Conservation (phyloP, 2,329 filamentous ascomycete genomes). For the Trichoderma semiorbis region DNA sequence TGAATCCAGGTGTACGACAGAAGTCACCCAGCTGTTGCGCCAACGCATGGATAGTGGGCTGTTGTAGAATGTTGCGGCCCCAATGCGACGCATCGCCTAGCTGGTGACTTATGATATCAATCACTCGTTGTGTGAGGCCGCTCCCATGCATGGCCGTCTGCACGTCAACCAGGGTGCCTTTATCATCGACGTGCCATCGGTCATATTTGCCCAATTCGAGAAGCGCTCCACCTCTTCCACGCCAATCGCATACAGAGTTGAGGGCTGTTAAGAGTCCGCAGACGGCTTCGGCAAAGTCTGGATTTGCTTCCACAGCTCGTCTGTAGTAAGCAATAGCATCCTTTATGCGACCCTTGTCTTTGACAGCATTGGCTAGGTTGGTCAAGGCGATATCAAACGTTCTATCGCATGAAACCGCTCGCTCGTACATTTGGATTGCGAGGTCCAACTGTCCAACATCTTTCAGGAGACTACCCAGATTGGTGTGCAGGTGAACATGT, state of each 20-base stretch:
- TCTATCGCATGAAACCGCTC: constrained; percentile 86
- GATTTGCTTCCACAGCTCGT: constrained; percentile 85
- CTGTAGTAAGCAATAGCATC: constrained; percentile 93
- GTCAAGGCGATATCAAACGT: constrained; percentile 95
- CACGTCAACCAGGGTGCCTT: constrained; percentile 77
- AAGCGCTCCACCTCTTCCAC: constrained; percentile 79
- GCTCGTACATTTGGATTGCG: constrained; percentile 96
- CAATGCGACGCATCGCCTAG: constrained; percentile 80
- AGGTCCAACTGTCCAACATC: constrained; percentile 90
- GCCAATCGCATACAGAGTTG: constrained; percentile 96
- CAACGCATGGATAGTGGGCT: constrained; percentile 50
- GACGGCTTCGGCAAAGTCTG: constrained; percentile 93
- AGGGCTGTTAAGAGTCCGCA: constrained; percentile 92
- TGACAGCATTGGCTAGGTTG: constrained; percentile 95
- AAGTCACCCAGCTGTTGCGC: constrained; percentile 43
- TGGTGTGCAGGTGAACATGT: constrained; percentile 95
- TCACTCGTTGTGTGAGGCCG: constrained; percentile 86
- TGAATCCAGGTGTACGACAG: constrained; percentile 34
- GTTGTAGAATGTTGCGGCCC: constrained; percentile 70
- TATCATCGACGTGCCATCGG: constrained; percentile 87
- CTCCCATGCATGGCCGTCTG: constrained; percentile 57
- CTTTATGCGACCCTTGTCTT: constrained; percentile 87
- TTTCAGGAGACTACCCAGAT: constrained; percentile 90
- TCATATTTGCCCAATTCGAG: constrained; percentile 72
- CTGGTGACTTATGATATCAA: constrained; percentile 86